phyloP scores from a whole-genome alignment of 257 asterid genomes.

The Solanum appendiculatum region DNA sequence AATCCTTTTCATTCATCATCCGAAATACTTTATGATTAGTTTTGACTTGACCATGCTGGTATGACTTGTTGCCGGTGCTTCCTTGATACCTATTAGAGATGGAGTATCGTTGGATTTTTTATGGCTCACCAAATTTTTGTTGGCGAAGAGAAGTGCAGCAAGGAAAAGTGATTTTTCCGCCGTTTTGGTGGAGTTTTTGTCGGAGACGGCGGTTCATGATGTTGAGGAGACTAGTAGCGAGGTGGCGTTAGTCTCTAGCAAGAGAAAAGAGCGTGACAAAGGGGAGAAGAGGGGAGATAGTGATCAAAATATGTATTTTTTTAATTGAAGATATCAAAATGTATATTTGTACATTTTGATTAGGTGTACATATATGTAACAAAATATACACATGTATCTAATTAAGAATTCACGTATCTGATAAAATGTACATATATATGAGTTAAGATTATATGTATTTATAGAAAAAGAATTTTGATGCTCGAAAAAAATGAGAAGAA shows the following conservation, averaged over 20 bases:
- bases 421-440: no score
- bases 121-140: not conserved
- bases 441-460: not conserved
- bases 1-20: no score
- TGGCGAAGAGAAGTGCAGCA: not conserved
- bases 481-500: not conserved
- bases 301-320: no score
- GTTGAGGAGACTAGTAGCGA: not conserved
- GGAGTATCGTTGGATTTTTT: not conserved
- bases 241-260: not conserved
- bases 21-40: no score
- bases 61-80: no score
- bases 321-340: no score
- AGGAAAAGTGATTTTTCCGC: not conserved
- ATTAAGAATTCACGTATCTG: no score
- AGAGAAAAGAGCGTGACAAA: not conserved
- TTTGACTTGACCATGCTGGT: no score
- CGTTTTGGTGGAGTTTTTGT: not conserved
- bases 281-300: not conserved
- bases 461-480: not conserved
- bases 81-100: not conserved
- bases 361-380: not conserved
- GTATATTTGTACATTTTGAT: no score
- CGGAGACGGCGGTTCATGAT: not conserved
- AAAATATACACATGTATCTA: no score